phyloP scores from a whole-genome alignment of 192 early-diverging fungal species.

The Powellomyces hirtus region DNA sequence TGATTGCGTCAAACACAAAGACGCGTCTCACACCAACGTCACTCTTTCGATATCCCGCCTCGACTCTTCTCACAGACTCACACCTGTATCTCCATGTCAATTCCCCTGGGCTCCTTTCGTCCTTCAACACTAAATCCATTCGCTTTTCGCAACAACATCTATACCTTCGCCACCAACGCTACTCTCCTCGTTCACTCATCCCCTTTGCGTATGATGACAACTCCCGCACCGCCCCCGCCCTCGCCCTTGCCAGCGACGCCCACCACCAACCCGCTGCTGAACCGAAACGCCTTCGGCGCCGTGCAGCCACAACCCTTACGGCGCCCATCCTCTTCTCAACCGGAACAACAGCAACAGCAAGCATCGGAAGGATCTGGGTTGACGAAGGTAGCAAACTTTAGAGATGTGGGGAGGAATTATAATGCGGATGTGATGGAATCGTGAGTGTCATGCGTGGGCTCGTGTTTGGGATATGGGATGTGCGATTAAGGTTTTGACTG shows the following conservation, averaged over 20 bases:
- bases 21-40: background rate
- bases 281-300: too few species aligned
- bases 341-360: too few species aligned
- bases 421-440: background rate
- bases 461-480: too few species aligned
- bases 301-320: too few species aligned
- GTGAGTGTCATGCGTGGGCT: background rate
- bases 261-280: too few species aligned
- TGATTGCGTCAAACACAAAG: background rate
- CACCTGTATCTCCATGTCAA: too few species aligned
- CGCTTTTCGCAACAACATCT: background rate
- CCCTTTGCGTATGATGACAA: background rate
- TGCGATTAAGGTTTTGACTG: background rate
- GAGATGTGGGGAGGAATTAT: slow-evolving; percentile 34
- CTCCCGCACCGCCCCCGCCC: background rate
- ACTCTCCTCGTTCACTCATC: background rate
- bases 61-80: background rate
- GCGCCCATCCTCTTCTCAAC: too few species aligned
- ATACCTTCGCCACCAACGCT: background rate
- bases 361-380: too few species aligned
- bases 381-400: slow-evolving; percentile 34
- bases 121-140: background rate
- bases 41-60: background rate
- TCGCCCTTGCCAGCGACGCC: too few species aligned
- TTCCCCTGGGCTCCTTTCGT: too few species aligned